Evolutionary conservation across 768 basidiomycete genomes (phyloP).

Genomic region (Suillus spraguei): DNA sequence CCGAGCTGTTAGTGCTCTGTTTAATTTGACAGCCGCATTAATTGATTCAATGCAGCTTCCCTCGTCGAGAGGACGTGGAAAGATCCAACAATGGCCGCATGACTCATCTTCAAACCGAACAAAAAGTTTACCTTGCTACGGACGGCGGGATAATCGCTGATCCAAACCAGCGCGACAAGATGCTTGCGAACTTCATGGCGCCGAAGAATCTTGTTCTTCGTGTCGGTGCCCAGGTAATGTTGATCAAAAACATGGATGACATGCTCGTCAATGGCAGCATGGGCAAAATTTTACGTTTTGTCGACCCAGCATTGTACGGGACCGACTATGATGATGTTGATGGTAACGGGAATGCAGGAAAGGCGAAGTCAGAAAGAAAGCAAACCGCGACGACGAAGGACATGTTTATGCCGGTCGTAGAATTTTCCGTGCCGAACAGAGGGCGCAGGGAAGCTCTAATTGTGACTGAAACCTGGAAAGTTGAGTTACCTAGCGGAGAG

Average conservation of each 20-base stretch:
- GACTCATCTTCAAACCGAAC: constrained; percentile 53
- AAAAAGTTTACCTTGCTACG: constrained; percentile 51
- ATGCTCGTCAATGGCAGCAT: constrained; percentile 93
- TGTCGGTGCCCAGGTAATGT: constrained; percentile 87
- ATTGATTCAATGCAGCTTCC: constrained; percentile 61
- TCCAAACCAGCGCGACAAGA: constrained; percentile 63
- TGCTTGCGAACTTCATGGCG: constrained; percentile 92
- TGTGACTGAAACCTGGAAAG: constrained; percentile 78
- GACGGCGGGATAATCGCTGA: constrained; percentile 68
- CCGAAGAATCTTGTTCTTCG: constrained; percentile 70
- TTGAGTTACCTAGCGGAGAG: constrained; percentile 86
- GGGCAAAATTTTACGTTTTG: constrained; percentile 81
- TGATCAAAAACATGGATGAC: constrained; percentile 93
- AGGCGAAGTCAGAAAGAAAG: constrained; percentile 32
- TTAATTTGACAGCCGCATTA: neutral
- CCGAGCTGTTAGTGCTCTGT: constrained; percentile 71
- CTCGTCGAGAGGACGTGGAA: constrained; percentile 91
- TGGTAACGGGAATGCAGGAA: constrained; percentile 35
- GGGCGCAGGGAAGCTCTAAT: constrained; percentile 57
- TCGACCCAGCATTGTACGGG: constrained; percentile 50
- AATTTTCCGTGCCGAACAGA: constrained; percentile 68
- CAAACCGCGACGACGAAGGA: constrained; percentile 30
- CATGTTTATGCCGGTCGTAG: constrained; percentile 70
- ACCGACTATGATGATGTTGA: constrained; percentile 42
- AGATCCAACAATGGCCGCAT: constrained; percentile 77